Percentiles rank a stretch among this genome's conserved stretches.
These are phyloP conservation scores for Ogataea glucozyma DNA, from an alignment of 805 yeast genomes.

Conservation along the genomic window DNA sequence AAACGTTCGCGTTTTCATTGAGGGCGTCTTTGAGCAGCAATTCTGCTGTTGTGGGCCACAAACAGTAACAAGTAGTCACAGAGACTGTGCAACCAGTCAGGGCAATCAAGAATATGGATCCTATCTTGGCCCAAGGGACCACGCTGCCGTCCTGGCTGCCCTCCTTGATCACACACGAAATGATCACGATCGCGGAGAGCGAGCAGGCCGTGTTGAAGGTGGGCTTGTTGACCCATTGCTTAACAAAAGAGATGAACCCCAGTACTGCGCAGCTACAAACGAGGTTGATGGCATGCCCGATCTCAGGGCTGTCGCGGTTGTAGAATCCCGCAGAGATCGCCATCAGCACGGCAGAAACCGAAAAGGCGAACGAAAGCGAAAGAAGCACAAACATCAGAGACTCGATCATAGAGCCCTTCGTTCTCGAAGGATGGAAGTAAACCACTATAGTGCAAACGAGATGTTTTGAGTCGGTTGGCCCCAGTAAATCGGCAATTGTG, in stretches of 20 bases:
- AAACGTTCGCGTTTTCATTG: constrained; percentile 50
- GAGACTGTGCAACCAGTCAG: constrained; percentile 60
- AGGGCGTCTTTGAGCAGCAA: constrained; percentile 44
- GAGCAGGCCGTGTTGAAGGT: constrained; percentile 84
- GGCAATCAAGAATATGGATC: constrained; percentile 58
- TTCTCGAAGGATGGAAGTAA: constrained; percentile 79
- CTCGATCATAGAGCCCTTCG: constrained; percentile 80
- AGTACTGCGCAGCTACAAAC: constrained; percentile 53
- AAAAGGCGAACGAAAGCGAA: constrained; percentile 54
- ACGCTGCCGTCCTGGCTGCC: constrained; percentile 61
- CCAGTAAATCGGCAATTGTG: constrained; percentile 51
- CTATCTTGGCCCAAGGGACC: constrained; percentile 55
- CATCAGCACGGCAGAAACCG: constrained; percentile 54
- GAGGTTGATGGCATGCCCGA: constrained; percentile 56
- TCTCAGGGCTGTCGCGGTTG: constrained; percentile 37
- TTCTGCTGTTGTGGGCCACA: constrained; percentile 66
- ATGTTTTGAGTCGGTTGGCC: constrained; percentile 73
- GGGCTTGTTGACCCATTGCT: constrained; percentile 63
- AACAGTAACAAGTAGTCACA: constrained; percentile 55
- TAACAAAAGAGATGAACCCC: constrained; percentile 68
- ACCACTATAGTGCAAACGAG: constrained; percentile 81
- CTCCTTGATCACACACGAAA: constrained; percentile 72
- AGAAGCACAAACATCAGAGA: constrained; percentile 60
- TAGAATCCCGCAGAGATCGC: constrained; percentile 48
- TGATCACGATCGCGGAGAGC: constrained; percentile 67